A percentile compares a stretch with the other conserved stretches of the same genome.
These are phyloP conservation scores for Sporothrix humicola DNA, from an alignment of 2,329 filamentous ascomycete species.

Conservation along the genomic window DNA sequence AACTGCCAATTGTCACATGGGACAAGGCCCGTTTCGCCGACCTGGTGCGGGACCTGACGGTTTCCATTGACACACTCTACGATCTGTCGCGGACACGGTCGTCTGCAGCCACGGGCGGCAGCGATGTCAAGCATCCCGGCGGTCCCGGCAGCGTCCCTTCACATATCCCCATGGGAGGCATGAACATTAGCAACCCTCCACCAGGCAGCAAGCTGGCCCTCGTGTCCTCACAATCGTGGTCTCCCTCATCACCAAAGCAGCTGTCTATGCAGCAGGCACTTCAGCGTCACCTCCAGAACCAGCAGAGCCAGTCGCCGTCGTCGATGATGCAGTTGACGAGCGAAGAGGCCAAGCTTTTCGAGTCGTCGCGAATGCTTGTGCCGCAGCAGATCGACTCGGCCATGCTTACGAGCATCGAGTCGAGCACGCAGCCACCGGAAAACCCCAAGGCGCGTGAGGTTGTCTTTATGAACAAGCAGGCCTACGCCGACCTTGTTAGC, in stretches of 20 bases:
- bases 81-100: slow-evolving; percentile 72
- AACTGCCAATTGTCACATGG: slow-evolving; percentile 64
- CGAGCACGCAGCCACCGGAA: slow-evolving; percentile 48
- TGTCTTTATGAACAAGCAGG: slow-evolving; percentile 58
- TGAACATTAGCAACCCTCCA: not conserved
- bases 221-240: slow-evolving; percentile 11
- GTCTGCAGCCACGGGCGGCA: slow-evolving; percentile 47
- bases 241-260: slow-evolving; percentile 40
- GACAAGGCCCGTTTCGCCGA: slow-evolving; percentile 77
- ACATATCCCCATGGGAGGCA: slow-evolving; percentile 32
- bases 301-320: slow-evolving; percentile 40
- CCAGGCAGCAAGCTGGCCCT: slow-evolving; percentile 43
- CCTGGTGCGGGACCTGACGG: slow-evolving; percentile 73
- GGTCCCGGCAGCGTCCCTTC: slow-evolving; percentile 36
- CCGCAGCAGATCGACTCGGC: slow-evolving; percentile 64
- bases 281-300: not conserved
- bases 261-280: slow-evolving; percentile 25
- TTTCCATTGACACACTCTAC: slow-evolving; percentile 79
- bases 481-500: slow-evolving; percentile 56
- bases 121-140: slow-evolving; percentile 31
- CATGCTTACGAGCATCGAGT: slow-evolving; percentile 54
- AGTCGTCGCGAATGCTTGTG: slow-evolving; percentile 65
- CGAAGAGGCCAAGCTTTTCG: slow-evolving; percentile 58
- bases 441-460: slow-evolving; percentile 51
- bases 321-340: slow-evolving; percentile 38